phyloP scores from a whole-genome alignment of 257 asterid genomes.

The Gardenia jasminoides region DNA sequence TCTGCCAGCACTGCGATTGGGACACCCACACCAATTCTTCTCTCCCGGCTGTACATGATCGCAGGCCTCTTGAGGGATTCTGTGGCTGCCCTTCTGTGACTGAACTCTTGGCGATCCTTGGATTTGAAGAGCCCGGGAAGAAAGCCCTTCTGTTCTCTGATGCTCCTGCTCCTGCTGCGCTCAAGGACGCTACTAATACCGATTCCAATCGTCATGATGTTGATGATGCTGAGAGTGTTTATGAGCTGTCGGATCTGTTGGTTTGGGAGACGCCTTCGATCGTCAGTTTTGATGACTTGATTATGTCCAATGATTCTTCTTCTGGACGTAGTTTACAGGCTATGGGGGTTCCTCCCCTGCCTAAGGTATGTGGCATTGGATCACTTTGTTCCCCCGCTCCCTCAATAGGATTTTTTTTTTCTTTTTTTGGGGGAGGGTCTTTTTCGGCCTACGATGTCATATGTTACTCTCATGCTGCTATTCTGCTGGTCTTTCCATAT shows the following conservation, averaged over 20 bases:
- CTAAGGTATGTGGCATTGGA: conserved; percentile 53
- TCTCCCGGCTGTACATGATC: conserved; percentile 47
- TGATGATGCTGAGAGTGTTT: conserved; percentile 30
- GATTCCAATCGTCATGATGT: neutral
- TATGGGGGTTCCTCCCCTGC: conserved; percentile 88
- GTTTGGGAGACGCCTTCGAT: conserved; percentile 86
- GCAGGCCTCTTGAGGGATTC: conserved; percentile 87
- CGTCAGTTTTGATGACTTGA: conserved; percentile 74
- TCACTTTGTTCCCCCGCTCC: neutral
- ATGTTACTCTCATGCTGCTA: too few species aligned
- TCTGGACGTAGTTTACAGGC: conserved; percentile 63
- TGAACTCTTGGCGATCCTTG: conserved; percentile 58
- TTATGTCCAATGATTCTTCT: conserved; percentile 38
- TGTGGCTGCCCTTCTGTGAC: conserved; percentile 64
- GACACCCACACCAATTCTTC: conserved; percentile 47
- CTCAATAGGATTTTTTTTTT: too few species aligned
- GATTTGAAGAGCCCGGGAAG: conserved; percentile 73
- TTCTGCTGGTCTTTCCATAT: too few species aligned
- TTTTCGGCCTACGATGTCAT: neutral
- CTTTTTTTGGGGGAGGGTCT: too few species aligned
- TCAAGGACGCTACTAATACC: neutral
- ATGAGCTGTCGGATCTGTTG: conserved; percentile 51
- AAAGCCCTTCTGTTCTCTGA: conserved; percentile 29
- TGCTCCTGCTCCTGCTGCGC: neutral
- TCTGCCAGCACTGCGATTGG: conserved; percentile 97